Evolutionary conservation across 148 eudicot genomes (phyloP).

Genomic region (Polygonum aviculare): DNA sequence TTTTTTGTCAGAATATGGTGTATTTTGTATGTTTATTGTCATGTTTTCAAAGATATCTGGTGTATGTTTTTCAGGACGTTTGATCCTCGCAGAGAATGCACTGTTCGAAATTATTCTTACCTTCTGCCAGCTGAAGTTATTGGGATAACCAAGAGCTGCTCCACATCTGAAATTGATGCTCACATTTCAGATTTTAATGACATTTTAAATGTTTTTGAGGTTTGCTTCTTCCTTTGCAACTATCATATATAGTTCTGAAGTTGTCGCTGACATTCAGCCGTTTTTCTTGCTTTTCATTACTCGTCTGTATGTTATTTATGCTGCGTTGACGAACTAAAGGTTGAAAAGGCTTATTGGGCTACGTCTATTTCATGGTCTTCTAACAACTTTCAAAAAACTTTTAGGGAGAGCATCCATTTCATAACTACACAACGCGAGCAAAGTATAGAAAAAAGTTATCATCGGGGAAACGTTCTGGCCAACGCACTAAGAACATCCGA

Average conservation of each 20-base stretch:
- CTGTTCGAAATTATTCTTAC: conserved; percentile 70
- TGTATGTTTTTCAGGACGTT: conserved; percentile 40
- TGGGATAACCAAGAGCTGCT: conserved; percentile 46
- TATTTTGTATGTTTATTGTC: neutral
- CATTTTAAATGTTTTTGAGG: conserved; percentile 69
- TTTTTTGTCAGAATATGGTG: neutral
- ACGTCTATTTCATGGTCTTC: neutral
- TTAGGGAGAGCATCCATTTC: conserved; percentile 92
- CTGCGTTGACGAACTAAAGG: neutral
- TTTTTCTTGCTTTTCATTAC: neutral
- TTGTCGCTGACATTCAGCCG: neutral
- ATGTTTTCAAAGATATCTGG: neutral
- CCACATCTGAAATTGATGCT: conserved; percentile 44
- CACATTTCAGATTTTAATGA: conserved; percentile 59
- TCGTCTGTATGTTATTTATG: neutral
- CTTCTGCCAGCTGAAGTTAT: conserved; percentile 80
- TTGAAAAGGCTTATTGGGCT: neutral
- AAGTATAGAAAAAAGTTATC: conserved; percentile 45
- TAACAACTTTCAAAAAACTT: conserved; percentile 15
- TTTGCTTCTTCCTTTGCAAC: conserved; percentile 17
- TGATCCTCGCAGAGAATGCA: conserved; percentile 82
- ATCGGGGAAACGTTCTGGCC: conserved; percentile 12
- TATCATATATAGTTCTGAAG: neutral
- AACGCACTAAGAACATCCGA: conserved; percentile 25
- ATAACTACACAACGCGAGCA: conserved; percentile 76